These are phyloP conservation scores for Exophiala alcalophila DNA, from an alignment of 2,329 filamentous ascomycete species.

Conservation along the genomic window DNA sequence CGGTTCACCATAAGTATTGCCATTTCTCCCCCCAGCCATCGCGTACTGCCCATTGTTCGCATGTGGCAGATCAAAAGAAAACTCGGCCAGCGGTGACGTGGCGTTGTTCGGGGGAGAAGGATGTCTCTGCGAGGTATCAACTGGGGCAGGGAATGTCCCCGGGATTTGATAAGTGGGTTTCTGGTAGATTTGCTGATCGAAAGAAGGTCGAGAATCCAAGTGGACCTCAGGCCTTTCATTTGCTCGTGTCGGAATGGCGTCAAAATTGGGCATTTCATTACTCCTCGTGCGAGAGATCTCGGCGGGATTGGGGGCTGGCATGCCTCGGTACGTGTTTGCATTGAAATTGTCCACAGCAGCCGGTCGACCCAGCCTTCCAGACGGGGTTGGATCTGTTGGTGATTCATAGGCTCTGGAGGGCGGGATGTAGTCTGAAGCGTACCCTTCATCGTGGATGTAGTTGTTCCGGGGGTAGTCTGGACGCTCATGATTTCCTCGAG, in stretches of 20 bases:
- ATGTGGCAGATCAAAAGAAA: slow-evolving; percentile 68
- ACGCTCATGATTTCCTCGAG: slow-evolving; percentile 1
- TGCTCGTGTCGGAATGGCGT: slow-evolving; percentile 43
- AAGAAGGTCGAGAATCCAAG: slow-evolving; percentile 7
- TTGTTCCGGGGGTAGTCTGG: slow-evolving; percentile 9
- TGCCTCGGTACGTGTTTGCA: slow-evolving; percentile 5
- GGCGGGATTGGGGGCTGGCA: slow-evolving; percentile 25
- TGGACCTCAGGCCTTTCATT: slow-evolving; percentile 20
- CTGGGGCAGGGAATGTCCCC: slow-evolving; percentile 11
- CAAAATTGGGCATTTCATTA: slow-evolving; percentile 63
- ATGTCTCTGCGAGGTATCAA: slow-evolving; percentile 41
- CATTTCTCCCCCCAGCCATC: slow-evolving; percentile 8
- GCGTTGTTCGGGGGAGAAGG: slow-evolving; percentile 40
- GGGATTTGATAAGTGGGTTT: slow-evolving; percentile 31
- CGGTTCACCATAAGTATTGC: slow-evolving; percentile 7
- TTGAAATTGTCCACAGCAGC: slow-evolving; percentile 5
- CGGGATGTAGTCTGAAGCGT: slow-evolving; percentile 18
- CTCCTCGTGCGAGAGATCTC: slow-evolving; percentile 36
- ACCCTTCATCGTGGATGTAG: slow-evolving; percentile 12
- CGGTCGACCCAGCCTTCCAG: slow-evolving; percentile 23
- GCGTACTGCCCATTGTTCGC: slow-evolving; percentile 2
- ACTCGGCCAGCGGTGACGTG: slow-evolving; percentile 52
- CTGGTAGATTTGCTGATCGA: slow-evolving; percentile 31
- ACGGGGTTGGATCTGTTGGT: slow-evolving; percentile 46
- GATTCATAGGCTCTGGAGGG: slow-evolving; percentile 18